phyloP scores from a whole-genome alignment of 2,329 filamentous ascomycete species.

The Fusarium pseudocircinatum region DNA sequence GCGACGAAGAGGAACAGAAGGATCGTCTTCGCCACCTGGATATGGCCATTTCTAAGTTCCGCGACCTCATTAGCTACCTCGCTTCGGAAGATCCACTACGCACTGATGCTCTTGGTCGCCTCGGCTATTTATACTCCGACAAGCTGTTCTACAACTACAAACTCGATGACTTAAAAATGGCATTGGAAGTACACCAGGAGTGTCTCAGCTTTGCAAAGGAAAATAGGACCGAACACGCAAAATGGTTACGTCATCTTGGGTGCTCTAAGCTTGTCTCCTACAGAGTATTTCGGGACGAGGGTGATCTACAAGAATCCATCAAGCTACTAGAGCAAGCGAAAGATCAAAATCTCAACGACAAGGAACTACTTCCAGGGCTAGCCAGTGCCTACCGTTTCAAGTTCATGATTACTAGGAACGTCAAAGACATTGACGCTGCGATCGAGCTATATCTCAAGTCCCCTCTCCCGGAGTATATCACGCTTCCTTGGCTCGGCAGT shows the following conservation, averaged over 20 bases:
- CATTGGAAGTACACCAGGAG: not conserved
- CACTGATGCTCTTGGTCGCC: not conserved
- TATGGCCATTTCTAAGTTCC: not conserved
- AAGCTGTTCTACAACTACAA: not conserved
- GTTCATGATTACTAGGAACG: not conserved
- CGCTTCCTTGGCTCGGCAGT: not conserved
- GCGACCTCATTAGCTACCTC: not conserved
- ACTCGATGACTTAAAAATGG: not conserved
- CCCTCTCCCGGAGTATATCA: not conserved
- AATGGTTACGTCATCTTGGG: not conserved
- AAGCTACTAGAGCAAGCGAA: not conserved
- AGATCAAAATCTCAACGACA: fast-evolving
- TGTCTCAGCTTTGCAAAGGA: not conserved
- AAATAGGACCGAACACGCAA: fast-evolving
- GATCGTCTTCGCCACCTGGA: fast-evolving
- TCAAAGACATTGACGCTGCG: not conserved
- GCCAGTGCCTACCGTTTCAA: not conserved
- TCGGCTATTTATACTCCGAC: not conserved
- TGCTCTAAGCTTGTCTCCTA: not conserved
- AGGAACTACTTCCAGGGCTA: fast-evolving
- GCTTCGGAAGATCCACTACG: not conserved
- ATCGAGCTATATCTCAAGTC: not conserved
- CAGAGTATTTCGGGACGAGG: fast-evolving
- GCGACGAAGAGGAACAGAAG: fast-evolving
- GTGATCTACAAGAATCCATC: not conserved